A percentile compares a stretch with the other conserved stretches of the same genome.
Conservation (phyloP, 441 rosid genomes). For the Jatropha multifida region DNA sequence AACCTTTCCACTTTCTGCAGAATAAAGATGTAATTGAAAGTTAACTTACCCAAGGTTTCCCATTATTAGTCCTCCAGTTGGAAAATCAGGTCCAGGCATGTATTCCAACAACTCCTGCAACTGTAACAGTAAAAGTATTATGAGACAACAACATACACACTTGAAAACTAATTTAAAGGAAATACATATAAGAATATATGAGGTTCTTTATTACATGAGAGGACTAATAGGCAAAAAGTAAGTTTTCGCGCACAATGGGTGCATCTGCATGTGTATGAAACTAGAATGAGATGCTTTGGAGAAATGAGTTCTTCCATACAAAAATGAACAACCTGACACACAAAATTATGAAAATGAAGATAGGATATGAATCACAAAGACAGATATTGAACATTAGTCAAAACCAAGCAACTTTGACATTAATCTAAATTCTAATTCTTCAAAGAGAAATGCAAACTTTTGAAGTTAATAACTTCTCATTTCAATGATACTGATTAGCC, state of each 20-base stretch:
- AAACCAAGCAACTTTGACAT: background rate
- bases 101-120: conserved; percentile 94
- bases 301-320: background rate
- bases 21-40: conserved; percentile 12
- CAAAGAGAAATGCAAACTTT: background rate
- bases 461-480: background rate
- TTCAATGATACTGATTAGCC: background rate
- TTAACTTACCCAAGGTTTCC: conserved; percentile 82
- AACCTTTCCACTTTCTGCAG: background rate
- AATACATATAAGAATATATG: background rate
- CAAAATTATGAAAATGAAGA: background rate
- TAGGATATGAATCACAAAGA: background rate
- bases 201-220: background rate
- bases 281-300: background rate
- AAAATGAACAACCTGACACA: no score
- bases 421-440: no score
- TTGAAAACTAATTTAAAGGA: background rate
- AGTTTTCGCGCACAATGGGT: background rate
- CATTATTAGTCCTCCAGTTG: conserved; percentile 96
- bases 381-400: background rate
- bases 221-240: background rate
- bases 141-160: background rate
- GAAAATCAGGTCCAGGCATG: conserved; percentile 99
- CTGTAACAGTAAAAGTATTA: conserved; percentile 31
- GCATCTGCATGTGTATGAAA: background rate